These are phyloP conservation scores for Lagerstroemia speciosa DNA, from an alignment of 345 rosid genomes.

Conservation along the genomic window DNA sequence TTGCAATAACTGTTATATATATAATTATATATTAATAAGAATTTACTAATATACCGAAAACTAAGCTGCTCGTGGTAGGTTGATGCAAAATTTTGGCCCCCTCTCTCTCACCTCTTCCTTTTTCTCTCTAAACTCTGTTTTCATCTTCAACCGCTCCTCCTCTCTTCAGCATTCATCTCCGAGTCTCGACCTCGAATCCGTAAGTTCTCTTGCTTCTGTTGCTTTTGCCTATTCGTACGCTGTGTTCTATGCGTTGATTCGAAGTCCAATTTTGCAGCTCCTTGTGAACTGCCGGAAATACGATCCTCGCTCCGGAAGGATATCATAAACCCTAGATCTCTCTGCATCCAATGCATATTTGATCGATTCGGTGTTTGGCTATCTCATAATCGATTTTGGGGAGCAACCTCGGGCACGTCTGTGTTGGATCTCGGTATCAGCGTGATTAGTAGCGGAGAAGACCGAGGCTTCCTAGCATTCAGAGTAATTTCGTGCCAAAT, in stretches of 20 bases:
- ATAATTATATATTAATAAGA: neutral
- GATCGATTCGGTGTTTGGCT: conserved; percentile 23
- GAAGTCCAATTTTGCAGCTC: neutral
- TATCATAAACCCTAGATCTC: conserved; percentile 41
- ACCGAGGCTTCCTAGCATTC: neutral
- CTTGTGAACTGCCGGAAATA: neutral
- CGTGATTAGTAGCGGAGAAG: conserved; percentile 24
- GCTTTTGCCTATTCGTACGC: neutral
- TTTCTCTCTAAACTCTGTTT: neutral
- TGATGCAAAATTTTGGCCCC: conserved; percentile 4
- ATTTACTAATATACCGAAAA: neutral
- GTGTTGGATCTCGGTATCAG: conserved; percentile 33
- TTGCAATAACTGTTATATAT: neutral
- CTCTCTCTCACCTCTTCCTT: neutral
- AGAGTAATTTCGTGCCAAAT: neutral
- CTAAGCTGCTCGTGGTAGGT: neutral
- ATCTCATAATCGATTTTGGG: conserved; percentile 1
- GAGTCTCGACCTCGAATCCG: conserved; percentile 22
- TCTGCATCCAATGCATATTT: conserved; percentile 1
- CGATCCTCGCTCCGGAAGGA: conserved; percentile 15
- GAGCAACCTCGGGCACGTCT: neutral
- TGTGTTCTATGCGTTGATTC: conserved; percentile 7
- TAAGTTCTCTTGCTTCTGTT: conserved; percentile 21
- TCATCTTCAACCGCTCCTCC: neutral
- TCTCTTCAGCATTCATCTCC: conserved; percentile 8